These are phyloP conservation scores for Lachancea lanzarotensis DNA, from an alignment of 805 yeast species.

Conservation along the genomic window DNA sequence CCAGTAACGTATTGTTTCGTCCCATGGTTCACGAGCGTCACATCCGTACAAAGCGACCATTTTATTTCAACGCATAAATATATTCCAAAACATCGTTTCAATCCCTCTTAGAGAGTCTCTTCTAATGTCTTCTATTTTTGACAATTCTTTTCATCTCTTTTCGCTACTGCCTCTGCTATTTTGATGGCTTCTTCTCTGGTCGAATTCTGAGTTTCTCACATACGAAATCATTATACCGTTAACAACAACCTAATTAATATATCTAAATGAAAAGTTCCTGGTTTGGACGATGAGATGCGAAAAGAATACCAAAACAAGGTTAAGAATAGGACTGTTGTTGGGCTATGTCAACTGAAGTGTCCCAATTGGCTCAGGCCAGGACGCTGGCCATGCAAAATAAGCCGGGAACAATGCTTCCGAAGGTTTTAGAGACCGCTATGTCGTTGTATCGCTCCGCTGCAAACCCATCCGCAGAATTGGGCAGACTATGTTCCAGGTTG, in stretches of 20 bases:
- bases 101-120: too few relatives aligned
- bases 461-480: slow-evolving; percentile 4
- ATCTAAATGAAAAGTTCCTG: not conserved
- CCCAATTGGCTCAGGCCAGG: slow-evolving; percentile 28
- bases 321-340: not conserved
- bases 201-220: too few relatives aligned
- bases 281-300: not conserved
- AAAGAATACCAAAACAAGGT: not conserved
- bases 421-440: slow-evolving; percentile 29
- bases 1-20: too few relatives aligned
- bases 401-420: slow-evolving; percentile 27
- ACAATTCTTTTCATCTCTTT: too few relatives aligned
- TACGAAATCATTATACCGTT: too few relatives aligned
- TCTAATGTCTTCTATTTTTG: too few relatives aligned
- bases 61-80: too few relatives aligned
- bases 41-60: too few relatives aligned
- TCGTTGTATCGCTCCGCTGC: slow-evolving; percentile 20
- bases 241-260: not conserved
- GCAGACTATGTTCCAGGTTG: slow-evolving; percentile 12
- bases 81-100: too few relatives aligned
- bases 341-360: slow-evolving; percentile 9
- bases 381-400: slow-evolving; percentile 27
- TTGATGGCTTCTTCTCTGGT: too few relatives aligned
- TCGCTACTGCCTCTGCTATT: too few relatives aligned
- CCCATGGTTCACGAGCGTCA: too few relatives aligned